Base-by-base conservation (phyloP, 768 basidiomycete species). In the Rhodocollybia butyracea region DNA sequence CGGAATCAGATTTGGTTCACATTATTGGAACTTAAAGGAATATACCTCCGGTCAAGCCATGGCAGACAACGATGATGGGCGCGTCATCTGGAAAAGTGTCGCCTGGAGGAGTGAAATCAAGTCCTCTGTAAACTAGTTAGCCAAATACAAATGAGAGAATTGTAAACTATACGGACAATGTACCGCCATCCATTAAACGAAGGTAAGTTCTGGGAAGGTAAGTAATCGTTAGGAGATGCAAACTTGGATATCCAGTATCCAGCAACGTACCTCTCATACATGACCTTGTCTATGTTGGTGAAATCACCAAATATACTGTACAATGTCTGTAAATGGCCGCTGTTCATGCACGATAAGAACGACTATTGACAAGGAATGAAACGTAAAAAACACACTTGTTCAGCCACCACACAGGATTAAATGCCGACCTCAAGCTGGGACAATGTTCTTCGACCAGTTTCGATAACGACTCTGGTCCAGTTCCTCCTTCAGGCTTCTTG, bases 291-390 rank as follows among this genome's bases (percentile, higher is more conserved):
- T 51, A 72, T 60, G 5, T 57, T 63, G 5, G 70, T 69, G 46
- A 74, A 74, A 55, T 75, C 70, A 1, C 74, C 73, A 5, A 69
- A 2, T 0, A 70, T 69, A 26, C 62, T 64, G 46, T 72, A 74
- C 17, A 62, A 54, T 0, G 74, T 74, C 57, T 74, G 74, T 21
- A 74, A 41, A 60, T 75, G 70, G 2, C 73, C 73, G 56, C 73
- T 74, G 32, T 24, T 15, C 19, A 15, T 12, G 26, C 17, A 41
- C 22, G 55, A 32, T 36, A 51, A 40, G 42, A 21, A 32, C 53
- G 48, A 57, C 29, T 43, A 46, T 53, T 31, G 50, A 11, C 32
- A 31, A 54, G 36, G 53, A 58, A 24, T 34, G 51, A 54, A 61
- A 47, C 52, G 21, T 47, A 55, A 58, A n/a, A 58, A 61, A 59